A percentile compares a stretch with the other conserved stretches of the same genome.
phyloP scores from a whole-genome alignment of 257 asterid genomes.

The Striga asiatica region DNA sequence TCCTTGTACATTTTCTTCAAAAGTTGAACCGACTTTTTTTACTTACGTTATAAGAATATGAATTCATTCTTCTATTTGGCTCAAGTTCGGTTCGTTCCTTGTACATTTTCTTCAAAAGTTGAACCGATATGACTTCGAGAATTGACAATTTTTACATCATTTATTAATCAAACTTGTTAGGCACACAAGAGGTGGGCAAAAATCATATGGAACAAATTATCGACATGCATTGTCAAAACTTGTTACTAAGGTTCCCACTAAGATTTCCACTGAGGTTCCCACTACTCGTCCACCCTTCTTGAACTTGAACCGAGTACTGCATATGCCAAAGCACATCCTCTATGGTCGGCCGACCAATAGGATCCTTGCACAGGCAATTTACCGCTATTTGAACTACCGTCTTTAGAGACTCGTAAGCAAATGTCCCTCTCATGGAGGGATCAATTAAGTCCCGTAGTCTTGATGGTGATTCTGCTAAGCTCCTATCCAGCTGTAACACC shows the following conservation, averaged over 20 bases:
- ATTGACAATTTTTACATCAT: slow-evolving; percentile 2
- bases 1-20: too few species aligned
- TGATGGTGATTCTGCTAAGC: slow-evolving; percentile 74
- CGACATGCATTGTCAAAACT: slow-evolving; percentile 17
- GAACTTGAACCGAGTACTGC: slow-evolving; percentile 96
- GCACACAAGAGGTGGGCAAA: slow-evolving; percentile 4
- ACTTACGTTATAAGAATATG: too few species aligned
- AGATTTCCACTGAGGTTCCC: slow-evolving; percentile 57
- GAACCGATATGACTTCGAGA: too few species aligned
- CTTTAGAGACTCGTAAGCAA: slow-evolving; percentile 78
- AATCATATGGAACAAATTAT: not conserved
- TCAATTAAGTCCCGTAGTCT: slow-evolving; percentile 61
- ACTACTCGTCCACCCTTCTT: slow-evolving; percentile 95
- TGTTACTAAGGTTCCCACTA: slow-evolving; percentile 45
- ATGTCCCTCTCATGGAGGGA: slow-evolving; percentile 75
- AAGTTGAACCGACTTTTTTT: too few species aligned
- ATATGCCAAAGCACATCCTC: slow-evolving; percentile 98
- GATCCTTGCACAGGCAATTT: slow-evolving; percentile 60
- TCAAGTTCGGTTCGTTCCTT: too few species aligned
- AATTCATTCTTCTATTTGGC: too few species aligned
- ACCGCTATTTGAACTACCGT: slow-evolving; percentile 62
- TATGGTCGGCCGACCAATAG: slow-evolving; percentile 58
- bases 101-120: too few species aligned
- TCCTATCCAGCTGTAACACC: slow-evolving; percentile 52
- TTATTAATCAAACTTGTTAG: slow-evolving; percentile 16